A percentile compares a stretch with the other conserved stretches of the same genome.
Conservation (phyloP, 2,329 filamentous ascomycete species). For the Pseudogymnoascus sp. region DNA sequence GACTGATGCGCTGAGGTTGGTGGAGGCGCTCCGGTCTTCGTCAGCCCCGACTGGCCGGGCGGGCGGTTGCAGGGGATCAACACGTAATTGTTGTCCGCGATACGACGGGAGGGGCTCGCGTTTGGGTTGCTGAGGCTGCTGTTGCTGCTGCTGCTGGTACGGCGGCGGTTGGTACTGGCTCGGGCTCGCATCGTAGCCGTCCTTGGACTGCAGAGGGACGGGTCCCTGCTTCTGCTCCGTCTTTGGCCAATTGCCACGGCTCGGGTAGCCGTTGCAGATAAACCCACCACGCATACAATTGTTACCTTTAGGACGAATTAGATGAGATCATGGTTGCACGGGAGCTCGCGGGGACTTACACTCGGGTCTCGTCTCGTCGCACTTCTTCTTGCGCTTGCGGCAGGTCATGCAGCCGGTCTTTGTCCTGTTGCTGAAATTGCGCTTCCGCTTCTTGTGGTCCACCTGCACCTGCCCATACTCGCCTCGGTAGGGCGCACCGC, state of each 20-base stretch:
- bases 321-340: conserved; percentile 14
- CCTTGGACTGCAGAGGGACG: conserved; percentile 77
- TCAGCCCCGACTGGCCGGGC: conserved; percentile 43
- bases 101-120: conserved; percentile 51
- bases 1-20: conserved; percentile 48
- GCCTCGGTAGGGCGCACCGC: conserved; percentile 28
- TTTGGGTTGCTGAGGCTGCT: conserved; percentile 24
- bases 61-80: conserved; percentile 53
- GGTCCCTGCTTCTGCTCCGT: conserved; percentile 59
- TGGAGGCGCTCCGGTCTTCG: conserved; percentile 50
- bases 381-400: conserved; percentile 91
- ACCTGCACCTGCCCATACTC: conserved; percentile 37
- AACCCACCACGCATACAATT: conserved; percentile 91
- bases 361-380: conserved; percentile 85
- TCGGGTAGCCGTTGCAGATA: conserved; percentile 82
- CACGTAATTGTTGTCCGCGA: conserved; percentile 52
- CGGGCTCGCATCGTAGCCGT: conserved; percentile 41
- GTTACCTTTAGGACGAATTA: conserved; percentile 46
- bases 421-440: conserved; percentile 87
- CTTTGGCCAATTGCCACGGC: conserved; percentile 70
- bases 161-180: conserved; percentile 45
- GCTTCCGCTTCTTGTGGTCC: conserved; percentile 61
- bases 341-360: conserved; percentile 50
- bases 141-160: conserved; percentile 20
- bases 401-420: conserved; percentile 96